Conservation (phyloP, 2,329 filamentous ascomycete species). For the Colletotrichum godetiae region DNA sequence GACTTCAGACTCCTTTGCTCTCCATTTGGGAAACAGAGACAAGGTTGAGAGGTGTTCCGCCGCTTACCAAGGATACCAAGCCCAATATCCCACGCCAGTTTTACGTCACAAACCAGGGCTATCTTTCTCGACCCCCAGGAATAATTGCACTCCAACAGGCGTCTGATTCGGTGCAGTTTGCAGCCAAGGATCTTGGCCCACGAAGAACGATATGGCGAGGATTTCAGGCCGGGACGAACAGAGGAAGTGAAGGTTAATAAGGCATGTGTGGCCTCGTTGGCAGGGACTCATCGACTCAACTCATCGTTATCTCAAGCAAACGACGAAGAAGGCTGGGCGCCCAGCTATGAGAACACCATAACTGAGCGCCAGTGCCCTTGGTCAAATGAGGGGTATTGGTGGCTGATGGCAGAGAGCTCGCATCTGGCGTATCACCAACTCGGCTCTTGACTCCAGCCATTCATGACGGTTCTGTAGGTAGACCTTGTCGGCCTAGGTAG, state of each 20-base stretch:
- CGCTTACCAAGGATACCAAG: conserved; percentile 32
- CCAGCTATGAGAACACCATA: neutral
- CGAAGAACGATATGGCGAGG: neutral
- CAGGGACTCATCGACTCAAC: neutral
- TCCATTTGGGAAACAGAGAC: neutral
- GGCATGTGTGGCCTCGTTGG: neutral
- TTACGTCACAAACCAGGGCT: conserved; percentile 23
- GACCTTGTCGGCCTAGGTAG: neutral
- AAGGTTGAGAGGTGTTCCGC: neutral
- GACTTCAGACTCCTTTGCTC: neutral
- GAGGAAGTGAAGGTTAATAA: neutral
- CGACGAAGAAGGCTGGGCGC: neutral
- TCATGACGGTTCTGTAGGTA: neutral
- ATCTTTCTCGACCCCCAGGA: neutral
- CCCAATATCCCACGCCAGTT: conserved; percentile 4
- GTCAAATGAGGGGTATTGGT: neutral
- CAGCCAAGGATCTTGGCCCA: conserved; percentile 27
- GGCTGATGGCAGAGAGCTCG: neutral
- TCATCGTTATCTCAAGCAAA: neutral
- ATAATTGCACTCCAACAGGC: neutral
- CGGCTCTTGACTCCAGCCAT: neutral
- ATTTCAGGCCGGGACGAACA: neutral
- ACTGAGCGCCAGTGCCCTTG: neutral
- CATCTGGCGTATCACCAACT: neutral
- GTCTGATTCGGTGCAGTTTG: conserved; percentile 10